Base-by-base conservation (phyloP, 1,284 basidiomycete genomes). In the Leccinum fuscescens region DNA sequence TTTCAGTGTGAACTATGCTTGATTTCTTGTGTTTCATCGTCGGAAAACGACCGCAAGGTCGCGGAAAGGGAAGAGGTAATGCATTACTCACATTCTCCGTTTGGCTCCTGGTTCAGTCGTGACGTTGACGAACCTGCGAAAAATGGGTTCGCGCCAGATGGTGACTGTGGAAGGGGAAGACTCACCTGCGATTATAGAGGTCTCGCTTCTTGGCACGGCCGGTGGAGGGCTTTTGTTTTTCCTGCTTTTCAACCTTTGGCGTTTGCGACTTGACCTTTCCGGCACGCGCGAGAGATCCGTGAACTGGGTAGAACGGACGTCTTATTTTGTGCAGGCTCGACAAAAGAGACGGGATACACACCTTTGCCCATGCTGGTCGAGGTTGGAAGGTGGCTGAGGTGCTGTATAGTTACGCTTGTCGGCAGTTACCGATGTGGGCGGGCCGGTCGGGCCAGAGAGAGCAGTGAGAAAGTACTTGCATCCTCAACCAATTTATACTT, bases 261-360 rank as follows among this genome's bases (percentile, higher is more conserved):
- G 88, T 91, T 81, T 96, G 94, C 72, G 92, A 94, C 84, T 94
- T 97, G 86, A 98, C 96, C 89, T 98, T 98, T 81, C 95, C 96
- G 79, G 96, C 96, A 88, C 96, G 96, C 80, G 96, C 96, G 82
- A 98, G 94, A 77, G 96, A 98, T 80, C 96, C 96, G 92, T 98
- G 96, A 82, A 98, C 96, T 92, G 31, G n/a, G 29, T 35, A 12
- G 24, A 12, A 53, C 17, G 57, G 57, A 55, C 15, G n/a, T 44
- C 46, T 44, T 31, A 44, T 31, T 27, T 27, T 15, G 24, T 1
- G 6, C 3, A 58, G 15, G 12, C 22, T 35, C 53, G 56, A 54
- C 46, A 37, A 53, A 27, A 22, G 33, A 51, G 14, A 24, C 2
- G 9, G 5, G 46, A 44, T 67, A 62, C 66, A 60, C 65, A 85